Evolutionary conservation across 352 stramenopile species (phyloP), one percentile per base, ranked within the genome.

Genomic region (Phytophthora syringae): DNA sequence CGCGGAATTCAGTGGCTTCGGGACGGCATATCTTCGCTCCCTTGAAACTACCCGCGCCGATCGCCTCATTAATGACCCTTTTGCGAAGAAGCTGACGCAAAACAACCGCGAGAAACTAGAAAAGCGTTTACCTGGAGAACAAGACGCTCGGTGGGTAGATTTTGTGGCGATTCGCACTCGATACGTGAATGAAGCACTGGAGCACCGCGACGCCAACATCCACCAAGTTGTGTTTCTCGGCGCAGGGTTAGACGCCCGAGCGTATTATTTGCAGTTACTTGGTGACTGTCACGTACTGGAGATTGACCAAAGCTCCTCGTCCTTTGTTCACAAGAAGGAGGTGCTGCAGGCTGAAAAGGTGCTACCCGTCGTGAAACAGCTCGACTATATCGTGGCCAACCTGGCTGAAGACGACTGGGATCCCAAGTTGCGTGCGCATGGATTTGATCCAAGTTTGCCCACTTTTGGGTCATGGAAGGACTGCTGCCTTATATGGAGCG

Each of bases 401-500:
- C 55, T 87, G 6, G 50, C 64, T 10, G 47, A 77, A 12, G 64
- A 77, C 39, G 54, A 54, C 20, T 84, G 72, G 72, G 37, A 70
- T n/a, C 28, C 36, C 13, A 59, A 79, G 44, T 48, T 84, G 7
- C 22, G 72, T 5, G 59, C 52, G 0, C 22, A 36, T n/a, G 64
- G 70, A 9, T 84, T 84, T 24, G 44, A 83, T 24, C 36, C 60
- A 12, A 60, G 67, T 10, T 12, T 49, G 21, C 59, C 67, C 11
- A 82, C 75, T 84, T 83, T 30, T 87, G 78, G 78, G 34, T 72
- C n/a, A 70, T 87, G 56, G 78, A 84, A 55, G 75, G 78, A 0
- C 25, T 84, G 30, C 56, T 87, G 2, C 64, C 70, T 9, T 84
- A 83, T 50, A 51, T 84, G 45, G 22, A 61, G 4, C 47, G 64